These are phyloP conservation scores for Laetiporus sulphureus DNA, from an alignment of 1,284 basidiomycete genomes.

Conservation along the genomic window DNA sequence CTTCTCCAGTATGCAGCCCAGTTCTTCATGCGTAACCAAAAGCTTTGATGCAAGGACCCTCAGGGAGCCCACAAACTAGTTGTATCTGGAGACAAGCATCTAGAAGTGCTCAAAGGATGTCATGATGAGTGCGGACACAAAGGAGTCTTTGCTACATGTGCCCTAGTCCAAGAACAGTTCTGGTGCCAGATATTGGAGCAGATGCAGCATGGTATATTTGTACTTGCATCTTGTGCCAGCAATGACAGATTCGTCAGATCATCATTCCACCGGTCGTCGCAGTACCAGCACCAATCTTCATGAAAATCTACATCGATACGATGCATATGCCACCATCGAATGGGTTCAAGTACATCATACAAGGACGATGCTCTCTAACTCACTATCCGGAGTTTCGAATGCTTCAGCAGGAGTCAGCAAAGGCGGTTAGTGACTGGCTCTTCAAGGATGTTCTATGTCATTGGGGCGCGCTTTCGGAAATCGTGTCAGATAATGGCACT, in stretches of 20 bases:
- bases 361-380: slow-evolving; percentile 18
- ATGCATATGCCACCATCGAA: slow-evolving; percentile 16
- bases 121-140: slow-evolving; percentile 25
- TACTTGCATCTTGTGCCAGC: slow-evolving; percentile 33
- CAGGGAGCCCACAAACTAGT: slow-evolving; percentile 9
- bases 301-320: too few relatives aligned
- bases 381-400: slow-evolving; percentile 17
- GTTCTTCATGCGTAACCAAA: slow-evolving; percentile 17
- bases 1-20: slow-evolving; percentile 4
- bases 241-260: slow-evolving; percentile 20
- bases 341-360: slow-evolving; percentile 19
- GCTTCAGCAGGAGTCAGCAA: slow-evolving; percentile 8
- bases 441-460: slow-evolving; percentile 22
- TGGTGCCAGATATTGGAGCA: slow-evolving; percentile 21
- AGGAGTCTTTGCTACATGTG: slow-evolving; percentile 13
- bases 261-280: slow-evolving; percentile 27
- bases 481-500: slow-evolving; percentile 22
- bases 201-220: slow-evolving; percentile 28
- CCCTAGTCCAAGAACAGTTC: slow-evolving; percentile 14
- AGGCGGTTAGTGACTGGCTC: slow-evolving; percentile 17
- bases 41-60: neutral
- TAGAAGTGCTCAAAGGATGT: slow-evolving; percentile 6
- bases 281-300: slow-evolving; percentile 24
- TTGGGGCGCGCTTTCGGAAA: slow-evolving; percentile 16
- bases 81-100: slow-evolving; percentile 4